Base-by-base conservation (phyloP, 2,329 filamentous ascomycete species). In the Aspergillus brunneoviolaceus region DNA sequence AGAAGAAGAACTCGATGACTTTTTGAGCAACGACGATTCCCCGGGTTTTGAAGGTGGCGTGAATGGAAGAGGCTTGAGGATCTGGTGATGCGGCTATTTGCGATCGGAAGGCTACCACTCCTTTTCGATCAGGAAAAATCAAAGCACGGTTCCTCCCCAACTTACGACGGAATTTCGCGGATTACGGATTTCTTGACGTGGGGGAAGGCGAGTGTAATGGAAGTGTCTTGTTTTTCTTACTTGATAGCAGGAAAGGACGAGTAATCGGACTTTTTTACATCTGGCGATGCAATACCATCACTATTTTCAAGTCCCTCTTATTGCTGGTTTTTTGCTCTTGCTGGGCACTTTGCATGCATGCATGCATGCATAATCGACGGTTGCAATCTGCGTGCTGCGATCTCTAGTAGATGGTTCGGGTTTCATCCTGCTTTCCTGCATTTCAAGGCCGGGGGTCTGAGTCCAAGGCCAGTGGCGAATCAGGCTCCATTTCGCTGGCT, bases 21-120 rank as follows among this genome's bases (percentile, higher is more conserved):
- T 19, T 45, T 45, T 45, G 31, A 31, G 25, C 53, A 48, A 55
- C 45, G 53, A 55, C 53, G 53, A 55, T 55, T 55, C 53, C 53
- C 53, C 53, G 53, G 53, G 53, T 55, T 49, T 55, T 33, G 7
- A 29, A 29, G 27, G 27, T 29, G 52, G 53, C 53, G 45, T 47
- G 53, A 49, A 29, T 29, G 31, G 21, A 42, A 47, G 53, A 45
- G 53, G 53, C 53, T 55, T 9, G 53, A 48, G 25, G n/a, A 49
- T 55, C 9, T 29, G 27, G 42, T 49, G 53, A 55, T 35, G 53
- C 53, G 53, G 53, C 33, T 48, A 48, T 33, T 55, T 47, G 48
- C 42, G 53, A 45, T 47, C 23, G 51, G 19, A 23, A 10, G 35
- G 21, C 27, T 23, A 23, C 23, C 23, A 23, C 23, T 23, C 39